Conservation (phyloP, 768 basidiomycete species). For the Auricularia sp. region DNA sequence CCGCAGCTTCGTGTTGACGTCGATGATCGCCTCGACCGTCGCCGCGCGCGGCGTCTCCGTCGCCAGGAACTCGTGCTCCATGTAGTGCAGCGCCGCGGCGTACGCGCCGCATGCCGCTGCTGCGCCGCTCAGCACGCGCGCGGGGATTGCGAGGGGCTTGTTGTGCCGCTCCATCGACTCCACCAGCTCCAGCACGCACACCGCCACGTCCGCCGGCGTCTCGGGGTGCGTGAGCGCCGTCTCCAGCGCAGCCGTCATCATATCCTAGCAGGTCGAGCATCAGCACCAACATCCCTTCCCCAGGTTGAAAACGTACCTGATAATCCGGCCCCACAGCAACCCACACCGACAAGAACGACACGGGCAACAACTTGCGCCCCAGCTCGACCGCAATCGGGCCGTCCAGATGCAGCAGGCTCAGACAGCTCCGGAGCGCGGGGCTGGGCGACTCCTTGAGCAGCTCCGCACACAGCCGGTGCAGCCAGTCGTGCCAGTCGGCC, state of each 20-base stretch:
- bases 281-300: too few species aligned
- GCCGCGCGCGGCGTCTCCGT: conserved; percentile 23
- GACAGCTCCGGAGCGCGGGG: conserved; percentile 93
- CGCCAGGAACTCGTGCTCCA: conserved; percentile 38
- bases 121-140: conserved; percentile 32
- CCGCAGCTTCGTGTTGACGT: conserved; percentile 40
- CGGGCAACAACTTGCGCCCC: background rate
- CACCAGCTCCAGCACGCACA: conserved; percentile 35
- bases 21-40: conserved; percentile 38
- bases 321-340: conserved; percentile 34
- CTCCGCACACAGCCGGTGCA: conserved; percentile 83
- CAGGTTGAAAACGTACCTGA: conserved; percentile 20
- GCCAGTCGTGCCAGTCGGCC: conserved; percentile 90
- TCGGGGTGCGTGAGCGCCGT: conserved; percentile 26
- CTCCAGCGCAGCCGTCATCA: conserved; percentile 32
- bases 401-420: conserved; percentile 67
- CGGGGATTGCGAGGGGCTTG: conserved; percentile 34
- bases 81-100: conserved; percentile 42
- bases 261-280: conserved; percentile 23
- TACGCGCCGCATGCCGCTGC: conserved; percentile 37
- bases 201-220: conserved; percentile 35
- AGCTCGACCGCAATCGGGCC: conserved; percentile 76
- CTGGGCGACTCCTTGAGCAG: conserved; percentile 98
- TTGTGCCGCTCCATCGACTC: conserved; percentile 46
- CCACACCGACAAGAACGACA: conserved; percentile 29